Evolutionary conservation across 768 basidiomycete species (phyloP).

Genomic region (Pisolithus microcarpus): DNA sequence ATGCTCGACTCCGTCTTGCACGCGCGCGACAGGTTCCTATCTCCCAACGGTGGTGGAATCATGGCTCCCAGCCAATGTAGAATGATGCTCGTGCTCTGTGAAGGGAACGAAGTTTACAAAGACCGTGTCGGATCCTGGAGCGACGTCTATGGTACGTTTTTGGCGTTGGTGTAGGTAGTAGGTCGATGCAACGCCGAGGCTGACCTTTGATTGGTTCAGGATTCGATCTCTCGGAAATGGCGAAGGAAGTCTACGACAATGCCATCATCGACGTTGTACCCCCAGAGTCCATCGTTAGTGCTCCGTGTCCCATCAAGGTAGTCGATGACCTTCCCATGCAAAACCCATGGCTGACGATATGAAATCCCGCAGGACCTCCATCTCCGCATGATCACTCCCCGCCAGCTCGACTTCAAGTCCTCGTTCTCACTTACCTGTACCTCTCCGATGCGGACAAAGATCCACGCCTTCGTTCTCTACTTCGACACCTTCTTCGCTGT

Average conservation of each 20-base stretch:
- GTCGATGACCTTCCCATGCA: slow-evolving; percentile 4
- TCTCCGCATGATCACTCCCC: slow-evolving; percentile 52
- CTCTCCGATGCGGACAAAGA: slow-evolving; percentile 51
- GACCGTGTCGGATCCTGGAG: slow-evolving; percentile 88
- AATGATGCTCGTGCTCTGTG: slow-evolving; percentile 80
- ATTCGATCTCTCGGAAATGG: slow-evolving; percentile 85
- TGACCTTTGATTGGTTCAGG: slow-evolving; percentile 39
- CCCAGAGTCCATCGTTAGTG: slow-evolving; percentile 56
- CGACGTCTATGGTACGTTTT: slow-evolving; percentile 76
- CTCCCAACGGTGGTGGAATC: slow-evolving; percentile 63
- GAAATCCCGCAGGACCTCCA: slow-evolving; percentile 57
- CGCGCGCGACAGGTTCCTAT: slow-evolving; percentile 83
- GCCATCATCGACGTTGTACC: slow-evolving; percentile 78
- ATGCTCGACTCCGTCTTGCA: slow-evolving; percentile 94
- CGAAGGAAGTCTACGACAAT: slow-evolving; percentile 64
- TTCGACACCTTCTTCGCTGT: slow-evolving; percentile 90
- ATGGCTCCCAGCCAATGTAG: slow-evolving; percentile 89
- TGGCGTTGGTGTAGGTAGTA: too few species aligned
- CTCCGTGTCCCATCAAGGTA: slow-evolving; percentile 64
- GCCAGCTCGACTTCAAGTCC: slow-evolving; percentile 74
- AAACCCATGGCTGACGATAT: not conserved
- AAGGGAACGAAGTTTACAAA: slow-evolving; percentile 65
- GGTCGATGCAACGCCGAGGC: too few species aligned
- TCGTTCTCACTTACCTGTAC: slow-evolving; percentile 68
- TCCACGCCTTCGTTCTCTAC: slow-evolving; percentile 80